A percentile compares a stretch with the other conserved stretches of the same genome.
Conservation (phyloP, 2,329 filamentous ascomycete species). For the Chrysoporthe austroafricana region DNA sequence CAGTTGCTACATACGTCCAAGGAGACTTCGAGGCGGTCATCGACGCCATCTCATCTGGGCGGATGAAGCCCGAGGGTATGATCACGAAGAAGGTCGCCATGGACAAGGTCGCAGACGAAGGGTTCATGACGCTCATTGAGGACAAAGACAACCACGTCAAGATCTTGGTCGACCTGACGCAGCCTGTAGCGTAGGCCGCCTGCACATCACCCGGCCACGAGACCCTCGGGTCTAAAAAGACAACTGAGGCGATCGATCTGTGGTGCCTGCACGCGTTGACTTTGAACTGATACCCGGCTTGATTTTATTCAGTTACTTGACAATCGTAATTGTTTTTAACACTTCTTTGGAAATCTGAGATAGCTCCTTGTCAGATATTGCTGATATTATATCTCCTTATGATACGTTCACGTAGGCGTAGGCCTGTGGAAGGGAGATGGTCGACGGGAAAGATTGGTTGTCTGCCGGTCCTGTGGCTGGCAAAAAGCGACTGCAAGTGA, state of each 20-base stretch:
- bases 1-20: constrained; percentile 25
- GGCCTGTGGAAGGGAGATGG: too few species aligned
- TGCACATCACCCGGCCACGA: too few species aligned
- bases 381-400: background rate
- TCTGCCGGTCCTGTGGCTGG: too few species aligned
- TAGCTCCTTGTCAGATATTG: background rate
- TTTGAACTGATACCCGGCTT: constrained; percentile 22
- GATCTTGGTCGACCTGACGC: constrained; percentile 49
- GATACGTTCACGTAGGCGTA: too few species aligned
- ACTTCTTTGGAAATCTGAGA: background rate
- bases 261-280: background rate
- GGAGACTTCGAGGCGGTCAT: constrained; percentile 35
- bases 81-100: constrained; percentile 57
- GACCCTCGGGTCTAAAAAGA: background rate
- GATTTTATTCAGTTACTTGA: background rate
- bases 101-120: constrained; percentile 53
- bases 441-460: too few species aligned
- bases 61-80: constrained; percentile 53
- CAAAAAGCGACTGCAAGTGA: too few species aligned
- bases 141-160: constrained; percentile 61
- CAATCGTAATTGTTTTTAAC: background rate
- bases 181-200: constrained; percentile 9
- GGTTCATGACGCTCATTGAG: constrained; percentile 54
- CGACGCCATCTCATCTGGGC: constrained; percentile 31
- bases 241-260: background rate